phyloP scores from a whole-genome alignment of 495 filamentous ascomycete genomes.

The Pyrenula aspistea region DNA sequence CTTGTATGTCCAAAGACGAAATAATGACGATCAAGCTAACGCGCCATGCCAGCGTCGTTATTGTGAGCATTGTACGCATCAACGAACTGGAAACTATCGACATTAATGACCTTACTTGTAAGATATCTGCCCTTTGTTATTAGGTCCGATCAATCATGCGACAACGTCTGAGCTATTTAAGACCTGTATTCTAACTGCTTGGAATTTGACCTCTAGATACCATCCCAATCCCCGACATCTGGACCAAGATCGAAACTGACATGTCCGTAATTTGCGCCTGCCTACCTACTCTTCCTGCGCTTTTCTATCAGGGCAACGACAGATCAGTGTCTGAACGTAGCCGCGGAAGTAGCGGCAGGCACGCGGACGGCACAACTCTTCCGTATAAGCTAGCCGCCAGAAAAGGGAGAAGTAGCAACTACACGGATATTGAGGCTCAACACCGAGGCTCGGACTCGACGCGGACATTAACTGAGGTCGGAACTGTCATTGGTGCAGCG shows the following conservation, averaged over 20 bases:
- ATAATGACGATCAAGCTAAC: background rate
- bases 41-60: slow-evolving; percentile 10
- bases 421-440: no score
- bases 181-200: background rate
- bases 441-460: no score
- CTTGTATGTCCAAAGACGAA: slow-evolving; percentile 13
- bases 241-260: slow-evolving; percentile 5
- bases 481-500: no score
- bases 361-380: no score
- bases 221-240: slow-evolving; percentile 1
- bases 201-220: slow-evolving; percentile 2
- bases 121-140: slow-evolving; percentile 1
- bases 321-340: no score
- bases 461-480: no score
- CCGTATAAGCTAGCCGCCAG: no score
- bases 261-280: slow-evolving; percentile 5
- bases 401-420: no score
- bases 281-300: slow-evolving; percentile 9
- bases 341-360: no score
- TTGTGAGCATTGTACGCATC: slow-evolving; percentile 12
- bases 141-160: no score
- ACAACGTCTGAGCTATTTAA: background rate
- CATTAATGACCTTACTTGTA: slow-evolving; percentile 2
- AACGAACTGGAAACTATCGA: slow-evolving; percentile 1
- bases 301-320: slow-evolving; percentile 9